Conservation (phyloP, 2,329 filamentous ascomycete species). For the Monosporascus sp. region DNA sequence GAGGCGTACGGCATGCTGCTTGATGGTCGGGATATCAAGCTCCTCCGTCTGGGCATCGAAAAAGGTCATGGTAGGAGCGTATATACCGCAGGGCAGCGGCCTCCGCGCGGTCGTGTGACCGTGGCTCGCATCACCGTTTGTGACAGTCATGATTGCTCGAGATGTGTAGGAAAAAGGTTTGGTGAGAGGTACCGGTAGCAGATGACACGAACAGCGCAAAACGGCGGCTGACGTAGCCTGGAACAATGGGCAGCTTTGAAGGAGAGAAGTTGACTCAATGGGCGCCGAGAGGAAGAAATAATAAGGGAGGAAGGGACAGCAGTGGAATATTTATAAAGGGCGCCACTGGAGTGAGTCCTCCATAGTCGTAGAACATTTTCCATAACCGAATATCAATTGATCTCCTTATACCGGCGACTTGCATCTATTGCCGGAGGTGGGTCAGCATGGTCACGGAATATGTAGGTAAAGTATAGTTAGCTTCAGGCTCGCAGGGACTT, state of each 20-base stretch:
- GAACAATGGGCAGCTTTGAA: constrained; percentile 2
- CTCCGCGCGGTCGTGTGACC: constrained; percentile 35
- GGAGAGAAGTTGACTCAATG: constrained; percentile 9
- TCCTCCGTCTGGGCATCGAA: constrained; percentile 81
- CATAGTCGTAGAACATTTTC: constrained; percentile 13
- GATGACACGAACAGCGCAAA: constrained; percentile 2
- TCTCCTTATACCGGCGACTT: constrained; percentile 15
- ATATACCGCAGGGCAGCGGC: constrained; percentile 74
- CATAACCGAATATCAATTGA: constrained; percentile 29
- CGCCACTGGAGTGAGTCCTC: constrained; percentile 9
- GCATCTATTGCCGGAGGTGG: constrained; percentile 24
- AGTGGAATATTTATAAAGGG: constrained; percentile 27
- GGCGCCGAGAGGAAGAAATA: constrained; percentile 6
- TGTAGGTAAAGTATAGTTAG: constrained; percentile 19
- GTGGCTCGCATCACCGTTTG: constrained; percentile 24
- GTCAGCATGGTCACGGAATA: constrained; percentile 12
- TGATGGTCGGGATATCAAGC: constrained; percentile 72
- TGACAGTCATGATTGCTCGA: constrained; percentile 27
- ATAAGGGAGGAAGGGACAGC: constrained; percentile 8
- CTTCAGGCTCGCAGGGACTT: constrained; percentile 30
- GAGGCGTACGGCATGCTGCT: constrained; percentile 74
- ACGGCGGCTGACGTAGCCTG: constrained; percentile 8
- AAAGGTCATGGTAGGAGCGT: constrained; percentile 86
- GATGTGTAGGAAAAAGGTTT: constrained; percentile 1
- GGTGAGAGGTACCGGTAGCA: background rate